A percentile compares a stretch with the other conserved stretches of the same genome.
Evolutionary conservation across 148 eudicot genomes (phyloP).

Genomic region (Camellia granthamiana): DNA sequence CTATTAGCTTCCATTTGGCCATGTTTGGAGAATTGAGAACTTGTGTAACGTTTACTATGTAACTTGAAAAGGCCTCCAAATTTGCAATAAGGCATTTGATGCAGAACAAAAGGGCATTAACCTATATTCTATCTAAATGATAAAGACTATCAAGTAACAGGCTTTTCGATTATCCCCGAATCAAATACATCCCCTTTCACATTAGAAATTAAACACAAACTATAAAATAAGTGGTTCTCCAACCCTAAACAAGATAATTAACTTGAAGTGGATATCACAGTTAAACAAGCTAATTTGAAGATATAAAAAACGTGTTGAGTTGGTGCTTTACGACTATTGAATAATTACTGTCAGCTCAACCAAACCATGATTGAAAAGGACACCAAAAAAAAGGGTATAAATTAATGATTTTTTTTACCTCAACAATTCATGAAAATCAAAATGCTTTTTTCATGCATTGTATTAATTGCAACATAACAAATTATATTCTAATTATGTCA

Average conservation of each 20-base stretch:
- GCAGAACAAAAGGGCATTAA: neutral
- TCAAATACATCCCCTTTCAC: neutral
- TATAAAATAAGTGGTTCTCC: neutral
- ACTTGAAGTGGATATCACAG: neutral
- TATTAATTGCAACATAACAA: neutral
- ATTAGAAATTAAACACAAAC: neutral
- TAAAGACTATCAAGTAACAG: neutral
- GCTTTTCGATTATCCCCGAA: neutral
- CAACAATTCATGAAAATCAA: neutral
- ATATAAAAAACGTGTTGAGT: too few relatives aligned
- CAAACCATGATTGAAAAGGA: too few relatives aligned
- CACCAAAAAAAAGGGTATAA: too few relatives aligned
- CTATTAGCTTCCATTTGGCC: neutral
- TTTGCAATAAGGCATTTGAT: neutral
- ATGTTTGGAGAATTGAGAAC: neutral
- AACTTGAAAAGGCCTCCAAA: neutral
- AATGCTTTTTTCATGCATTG: neutral
- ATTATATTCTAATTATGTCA: conserved; percentile 4
- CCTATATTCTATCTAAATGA: too few relatives aligned
- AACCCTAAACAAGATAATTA: neutral
- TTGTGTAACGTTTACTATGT: neutral
- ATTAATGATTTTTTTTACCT: neutral
- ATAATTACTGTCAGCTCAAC: too few relatives aligned
- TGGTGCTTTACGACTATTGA: too few relatives aligned
- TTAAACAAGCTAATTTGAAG: neutral